Base-by-base conservation (phyloP, 2,329 filamentous ascomycete species). In the Ceratocystis cacaofunesta region DNA sequence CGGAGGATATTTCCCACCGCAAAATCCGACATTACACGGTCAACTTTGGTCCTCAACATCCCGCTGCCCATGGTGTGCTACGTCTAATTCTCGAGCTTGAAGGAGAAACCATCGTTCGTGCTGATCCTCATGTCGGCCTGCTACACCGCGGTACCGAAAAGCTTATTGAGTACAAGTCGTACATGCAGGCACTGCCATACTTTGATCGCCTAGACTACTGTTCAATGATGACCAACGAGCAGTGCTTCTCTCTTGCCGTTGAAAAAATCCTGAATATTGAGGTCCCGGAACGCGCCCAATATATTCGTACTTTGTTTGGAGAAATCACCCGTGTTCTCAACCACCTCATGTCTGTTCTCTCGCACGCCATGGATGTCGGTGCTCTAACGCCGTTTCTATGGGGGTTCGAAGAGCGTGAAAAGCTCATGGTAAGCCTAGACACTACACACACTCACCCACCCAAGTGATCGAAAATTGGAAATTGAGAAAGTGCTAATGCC, bases 171-270 rank as follows among this genome's bases (percentile, higher is more conserved):
- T 99, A 99, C 84, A 96, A 96, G 83, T 96, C 92, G 71, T 99
- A 99, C 75, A 84, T 97, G 73, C 94, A 99, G 81, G 94, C 94
- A 66, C 81, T 99, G 74, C 94, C 94, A 66, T 99, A 99, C 81
- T 99, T 99, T 75, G 94, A 99, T 79, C 90, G 94, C 71, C 82
- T 99, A 76, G 94, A 99, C 78, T 99, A 99, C 77, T 92, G 96
- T 71, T 96, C 91, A 73, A 99, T 99, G 95, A 99, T 99, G 94
- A 99, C 94, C 73, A 99, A 99, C 78, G 94, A 99, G 82, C 94
- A 99, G 79, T 96, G 91, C 74, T 99, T 90, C 78, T 85, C 91
- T 46, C 83, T 99, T 70, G 94, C 91, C 22, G 92, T 97, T 65
- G 94, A 99, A 83, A 99, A 99, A 82, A 83, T 99, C 68, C 81